Evolutionary conservation across 331 rosid species (phyloP), one percentile per base, ranked within the genome.

Genomic region (Dryas integrifolia): DNA sequence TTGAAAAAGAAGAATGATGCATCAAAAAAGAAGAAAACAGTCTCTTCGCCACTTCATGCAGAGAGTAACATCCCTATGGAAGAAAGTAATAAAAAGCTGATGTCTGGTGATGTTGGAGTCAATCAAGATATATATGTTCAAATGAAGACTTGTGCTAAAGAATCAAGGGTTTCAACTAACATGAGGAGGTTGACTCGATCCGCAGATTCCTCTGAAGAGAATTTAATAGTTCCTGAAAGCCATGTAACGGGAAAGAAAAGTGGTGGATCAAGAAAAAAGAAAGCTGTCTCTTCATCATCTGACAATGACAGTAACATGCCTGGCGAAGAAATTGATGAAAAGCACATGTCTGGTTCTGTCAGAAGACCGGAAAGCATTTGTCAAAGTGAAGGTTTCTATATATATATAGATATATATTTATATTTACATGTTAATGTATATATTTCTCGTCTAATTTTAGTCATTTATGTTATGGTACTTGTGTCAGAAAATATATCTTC

Each of bases 381-480:
- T 40, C 73, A 75, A 67, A 8, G 48, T 47, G 79, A 75, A 58
- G 79, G 74, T 67, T 18, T 18, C 21, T 18, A 18, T 18, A 18
- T 18, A 18, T 18, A 18, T 18, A 18, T 46, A 47, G n/a, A 43
- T 75, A 46, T 75, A 46, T 45, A 15, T 16, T 53, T 57, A 43
- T 56, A 43, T 40, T 62, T 45, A 62, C 67, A 62, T 9, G 9
- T 56, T 7, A 26, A 44, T 15, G 30, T 5, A 14, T 45, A 13
- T 56, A 10, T 75, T 8, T 75, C 50, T 2, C 57, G 41, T 74
- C 41, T 9, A n/a, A 12, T 49, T 44, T 43, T 65, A 67, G 6
- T 30, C 1, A 24, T 35, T 16, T 16, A 48, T 16, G 53, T 55
- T 65, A 12, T 66, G 44, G 38, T 69, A 26, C 66, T 30, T 9